Conservation (phyloP, 2,329 filamentous ascomycete species). For the Colletotrichum sp. region DNA sequence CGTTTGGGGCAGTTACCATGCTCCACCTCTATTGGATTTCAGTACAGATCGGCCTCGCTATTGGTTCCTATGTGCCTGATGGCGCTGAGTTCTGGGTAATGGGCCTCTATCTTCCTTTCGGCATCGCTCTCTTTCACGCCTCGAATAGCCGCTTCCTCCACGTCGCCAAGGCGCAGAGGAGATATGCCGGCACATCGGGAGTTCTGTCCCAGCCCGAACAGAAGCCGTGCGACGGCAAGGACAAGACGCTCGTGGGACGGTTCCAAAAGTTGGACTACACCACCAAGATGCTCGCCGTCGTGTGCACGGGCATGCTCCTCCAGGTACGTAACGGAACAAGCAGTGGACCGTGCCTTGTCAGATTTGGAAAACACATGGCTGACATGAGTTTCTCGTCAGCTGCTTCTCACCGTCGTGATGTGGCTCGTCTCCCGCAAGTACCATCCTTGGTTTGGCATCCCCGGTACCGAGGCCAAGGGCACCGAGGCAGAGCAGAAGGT, state of each 20-base stretch:
- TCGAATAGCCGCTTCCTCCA: slow-evolving; percentile 66
- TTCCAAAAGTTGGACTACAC: slow-evolving; percentile 50
- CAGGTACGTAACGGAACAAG: slow-evolving; percentile 50
- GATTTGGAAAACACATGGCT: not conserved
- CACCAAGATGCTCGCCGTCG: slow-evolving; percentile 52
- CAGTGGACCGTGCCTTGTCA: not conserved
- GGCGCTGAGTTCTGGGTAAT: slow-evolving; percentile 70
- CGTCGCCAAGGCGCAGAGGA: slow-evolving; percentile 58
- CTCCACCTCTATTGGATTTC: slow-evolving; percentile 49
- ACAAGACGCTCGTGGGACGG: slow-evolving; percentile 35
- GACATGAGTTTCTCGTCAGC: slow-evolving; percentile 39
- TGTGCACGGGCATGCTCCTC: slow-evolving; percentile 58
- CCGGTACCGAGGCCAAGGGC: slow-evolving; percentile 64
- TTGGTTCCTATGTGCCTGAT: slow-evolving; percentile 50
- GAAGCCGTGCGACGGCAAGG: slow-evolving; percentile 18
- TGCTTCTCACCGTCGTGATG: slow-evolving; percentile 63
- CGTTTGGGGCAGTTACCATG: slow-evolving; percentile 37
- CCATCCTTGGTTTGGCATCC: slow-evolving; percentile 64
- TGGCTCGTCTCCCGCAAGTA: slow-evolving; percentile 71
- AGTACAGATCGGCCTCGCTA: slow-evolving; percentile 42
- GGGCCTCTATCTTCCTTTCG: slow-evolving; percentile 68
- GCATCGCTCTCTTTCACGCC: slow-evolving; percentile 70
- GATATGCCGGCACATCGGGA: slow-evolving; percentile 13
- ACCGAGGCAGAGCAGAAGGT: slow-evolving; percentile 55
- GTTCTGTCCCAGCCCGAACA: slow-evolving; percentile 18